Evolutionary conservation across 805 yeast genomes (phyloP).

Genomic region (Candida ficus): DNA sequence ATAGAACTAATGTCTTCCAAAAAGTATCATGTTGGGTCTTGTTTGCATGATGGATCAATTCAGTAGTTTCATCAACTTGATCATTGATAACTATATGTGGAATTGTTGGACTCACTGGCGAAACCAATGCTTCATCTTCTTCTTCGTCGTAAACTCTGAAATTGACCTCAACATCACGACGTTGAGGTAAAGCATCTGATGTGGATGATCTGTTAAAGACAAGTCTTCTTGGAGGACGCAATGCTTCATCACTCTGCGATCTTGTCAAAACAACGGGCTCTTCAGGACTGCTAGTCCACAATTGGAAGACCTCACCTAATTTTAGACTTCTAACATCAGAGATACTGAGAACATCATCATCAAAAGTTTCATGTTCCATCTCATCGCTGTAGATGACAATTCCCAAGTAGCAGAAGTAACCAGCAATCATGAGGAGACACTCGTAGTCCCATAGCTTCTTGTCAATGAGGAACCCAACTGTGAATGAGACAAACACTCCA

Average conservation of each 20-base stretch:
- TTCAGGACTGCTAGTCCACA: too few relatives aligned
- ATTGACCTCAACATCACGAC: not conserved
- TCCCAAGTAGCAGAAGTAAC: constrained; percentile 55
- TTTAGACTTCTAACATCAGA: constrained; percentile 3
- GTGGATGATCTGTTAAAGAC: not conserved
- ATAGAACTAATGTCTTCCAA: not conserved
- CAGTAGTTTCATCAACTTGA: not conserved
- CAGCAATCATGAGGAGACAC: constrained; percentile 49
- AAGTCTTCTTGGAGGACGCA: not conserved
- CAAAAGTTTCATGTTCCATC: not conserved
- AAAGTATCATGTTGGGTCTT: not conserved
- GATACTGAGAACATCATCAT: not conserved
- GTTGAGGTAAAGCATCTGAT: too few relatives aligned
- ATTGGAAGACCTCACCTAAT: not conserved
- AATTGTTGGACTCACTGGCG: not conserved
- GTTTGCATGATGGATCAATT: too few relatives aligned
- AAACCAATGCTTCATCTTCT: not conserved
- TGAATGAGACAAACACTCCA: constrained; percentile 40
- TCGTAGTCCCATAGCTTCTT: constrained; percentile 51
- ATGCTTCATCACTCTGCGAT: too few relatives aligned
- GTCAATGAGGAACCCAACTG: constrained; percentile 49
- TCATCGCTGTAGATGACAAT: not conserved
- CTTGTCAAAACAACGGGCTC: not conserved
- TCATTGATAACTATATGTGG: constrained; percentile 4
- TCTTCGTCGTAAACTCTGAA: not conserved